phyloP scores from a whole-genome alignment of 148 eudicot species.

The Tetragonia tetragonoides region DNA sequence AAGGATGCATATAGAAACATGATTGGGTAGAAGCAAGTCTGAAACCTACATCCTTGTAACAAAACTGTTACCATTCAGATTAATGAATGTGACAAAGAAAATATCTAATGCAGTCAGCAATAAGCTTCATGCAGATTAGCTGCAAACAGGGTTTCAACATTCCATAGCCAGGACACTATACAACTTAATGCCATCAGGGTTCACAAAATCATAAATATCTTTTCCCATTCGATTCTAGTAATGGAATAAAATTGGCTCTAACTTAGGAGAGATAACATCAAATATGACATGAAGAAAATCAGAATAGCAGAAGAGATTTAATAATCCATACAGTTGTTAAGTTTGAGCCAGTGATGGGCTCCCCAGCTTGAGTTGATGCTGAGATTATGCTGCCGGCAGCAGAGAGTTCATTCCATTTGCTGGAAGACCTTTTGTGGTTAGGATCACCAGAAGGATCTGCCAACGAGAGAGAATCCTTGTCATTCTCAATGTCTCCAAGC shows the following conservation, averaged over 20 bases:
- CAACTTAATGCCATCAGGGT: not conserved
- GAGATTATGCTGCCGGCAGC: conserved; percentile 60
- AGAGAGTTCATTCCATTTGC: conserved; percentile 66
- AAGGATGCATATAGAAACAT: not conserved
- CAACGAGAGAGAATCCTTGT: conserved; percentile 52
- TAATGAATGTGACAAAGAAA: not conserved
- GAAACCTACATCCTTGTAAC: too few species aligned
- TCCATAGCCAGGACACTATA: not conserved
- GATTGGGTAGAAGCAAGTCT: not conserved
- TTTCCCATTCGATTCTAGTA: not conserved
- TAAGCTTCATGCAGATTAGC: not conserved
- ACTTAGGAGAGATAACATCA: not conserved
- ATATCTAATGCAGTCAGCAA: not conserved
- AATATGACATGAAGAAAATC: not conserved
- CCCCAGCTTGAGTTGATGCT: conserved; percentile 70
- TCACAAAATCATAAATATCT: not conserved
- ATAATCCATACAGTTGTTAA: conserved; percentile 47
- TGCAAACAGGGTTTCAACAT: not conserved
- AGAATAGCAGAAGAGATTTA: not conserved
- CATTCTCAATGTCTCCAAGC: conserved; percentile 48
- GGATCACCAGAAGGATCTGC: conserved; percentile 47
- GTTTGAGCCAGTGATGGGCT: conserved; percentile 46
- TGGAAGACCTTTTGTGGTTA: conserved; percentile 55
- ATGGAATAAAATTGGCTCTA: not conserved
- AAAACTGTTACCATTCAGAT: not conserved